phyloP scores from a whole-genome alignment of 1,284 basidiomycete genomes.

The Marasmius fiardii region DNA sequence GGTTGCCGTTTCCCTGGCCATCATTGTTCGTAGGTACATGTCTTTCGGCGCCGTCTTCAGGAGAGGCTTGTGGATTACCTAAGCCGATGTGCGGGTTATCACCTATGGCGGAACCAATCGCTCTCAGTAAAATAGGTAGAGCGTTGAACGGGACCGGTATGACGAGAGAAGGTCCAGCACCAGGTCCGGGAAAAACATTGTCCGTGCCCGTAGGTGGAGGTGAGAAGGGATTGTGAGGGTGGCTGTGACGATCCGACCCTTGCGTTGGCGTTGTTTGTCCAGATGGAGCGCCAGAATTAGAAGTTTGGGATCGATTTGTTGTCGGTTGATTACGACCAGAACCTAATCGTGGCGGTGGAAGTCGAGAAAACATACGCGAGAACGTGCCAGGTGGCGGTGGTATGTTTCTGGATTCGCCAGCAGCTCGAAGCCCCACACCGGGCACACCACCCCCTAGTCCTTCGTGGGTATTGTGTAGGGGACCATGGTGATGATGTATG shows the following conservation, averaged over 20 bases:
- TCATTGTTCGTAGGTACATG: not conserved
- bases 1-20: not conserved
- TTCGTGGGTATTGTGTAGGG: not conserved
- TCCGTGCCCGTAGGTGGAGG: not conserved
- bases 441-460: constrained; percentile 1
- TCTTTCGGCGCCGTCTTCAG: not conserved
- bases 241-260: not conserved
- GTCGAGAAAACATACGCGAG: too few relatives aligned
- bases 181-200: not conserved
- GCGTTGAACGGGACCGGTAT: not conserved
- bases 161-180: not conserved
- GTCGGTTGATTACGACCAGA: too few relatives aligned
- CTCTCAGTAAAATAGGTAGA: not conserved
- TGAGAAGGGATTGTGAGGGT: not conserved
- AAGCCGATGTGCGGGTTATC: not conserved
- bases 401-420: not conserved
- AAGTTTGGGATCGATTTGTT: too few relatives aligned
- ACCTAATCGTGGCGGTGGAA: too few relatives aligned
- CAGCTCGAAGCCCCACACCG: constrained; percentile 2
- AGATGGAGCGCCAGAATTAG: too few relatives aligned
- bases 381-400: too few relatives aligned
- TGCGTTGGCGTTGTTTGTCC: not conserved
- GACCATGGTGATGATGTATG: not conserved
- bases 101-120: not conserved
- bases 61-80: not conserved